Base-by-base conservation (phyloP, 306 rosid genomes). In the Canavalia ensiformis region DNA sequence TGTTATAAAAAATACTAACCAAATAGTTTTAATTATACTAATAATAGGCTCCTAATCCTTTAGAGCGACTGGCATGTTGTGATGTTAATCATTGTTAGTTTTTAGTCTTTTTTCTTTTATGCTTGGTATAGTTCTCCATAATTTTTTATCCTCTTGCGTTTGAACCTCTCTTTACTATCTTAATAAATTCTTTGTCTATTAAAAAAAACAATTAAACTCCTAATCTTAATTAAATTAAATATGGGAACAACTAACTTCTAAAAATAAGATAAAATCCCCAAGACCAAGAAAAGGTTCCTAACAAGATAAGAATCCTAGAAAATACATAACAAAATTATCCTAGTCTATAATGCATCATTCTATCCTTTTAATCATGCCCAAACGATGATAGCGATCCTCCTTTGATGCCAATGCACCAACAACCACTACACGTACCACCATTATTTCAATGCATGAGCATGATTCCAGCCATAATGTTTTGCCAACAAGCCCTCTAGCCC, bases 311-410 rank as follows among this genome's bases (percentile, higher is more conserved):
- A 39, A 31, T 29, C 58, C 70, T 31, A 75, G 2, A 60, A 34
- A 60, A 33, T 47, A 60, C 11, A 35, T 47, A 34, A 42, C 49
- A 63, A 1, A 62, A 35, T 49, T 49, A 50, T 64, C 50, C 51
- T 18, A 76, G n/a, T 49, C 52, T 63, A 77, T 51, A 35, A 50
- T 68, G 50, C 54, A 44, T 44, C 54, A 6, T 50, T 75, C 33
- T 59, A 62, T 77, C 64, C 81, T 33, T 65, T 65, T 64, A 18
- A 18, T 18, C 25, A 18, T 18, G 25, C 25, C 25, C 25, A 18
- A 18, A 18, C 25, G 25, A 18, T 18, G 25, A 0, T 18, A 18
- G 25, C 25, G 25, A 18, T 18, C 25, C 25, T 18, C 25, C 25
- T 18, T 18, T 18, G 25, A 18, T 18, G 25, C 25, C 25, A 18